A percentile compares a stretch with the other conserved stretches of the same genome.
These are phyloP conservation scores for Arctium lappa DNA, from an alignment of 129 eudicot species.

Conservation along the genomic window DNA sequence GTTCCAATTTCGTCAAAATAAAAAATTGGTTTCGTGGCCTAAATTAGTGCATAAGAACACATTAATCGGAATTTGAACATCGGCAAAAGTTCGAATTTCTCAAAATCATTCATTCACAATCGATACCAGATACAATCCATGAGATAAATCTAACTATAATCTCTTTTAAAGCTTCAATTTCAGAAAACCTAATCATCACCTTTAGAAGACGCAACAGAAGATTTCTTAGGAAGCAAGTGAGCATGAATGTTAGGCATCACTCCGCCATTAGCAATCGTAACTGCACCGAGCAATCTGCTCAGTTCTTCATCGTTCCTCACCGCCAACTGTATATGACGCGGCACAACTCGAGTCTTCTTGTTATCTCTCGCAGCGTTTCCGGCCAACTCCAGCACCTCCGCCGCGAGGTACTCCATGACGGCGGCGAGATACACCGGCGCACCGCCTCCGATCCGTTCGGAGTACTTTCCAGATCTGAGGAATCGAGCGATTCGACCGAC, in stretches of 20 bases:
- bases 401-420: conserved; percentile 43
- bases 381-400: conserved; percentile 45
- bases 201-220: conserved; percentile 21
- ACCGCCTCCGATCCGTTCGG: conserved; percentile 44
- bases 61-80: too few species aligned
- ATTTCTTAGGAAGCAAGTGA: conserved; percentile 35
- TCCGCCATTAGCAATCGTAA: conserved; percentile 47
- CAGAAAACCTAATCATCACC: conserved; percentile 20
- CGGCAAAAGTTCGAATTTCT: not conserved
- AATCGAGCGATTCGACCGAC: conserved; percentile 53
- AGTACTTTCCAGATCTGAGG: conserved; percentile 46
- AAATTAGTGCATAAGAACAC: too few species aligned
- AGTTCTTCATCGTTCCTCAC: conserved; percentile 46
- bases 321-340: conserved; percentile 39
- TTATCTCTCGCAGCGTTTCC: conserved; percentile 46
- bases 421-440: conserved; percentile 50
- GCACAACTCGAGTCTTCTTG: conserved; percentile 38
- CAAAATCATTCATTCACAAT: not conserved
- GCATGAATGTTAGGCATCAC: conserved; percentile 48
- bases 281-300: conserved; percentile 31
- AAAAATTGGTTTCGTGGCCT: too few species aligned
- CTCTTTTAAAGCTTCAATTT: not conserved
- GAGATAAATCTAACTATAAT: not conserved
- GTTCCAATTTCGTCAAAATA: too few species aligned
- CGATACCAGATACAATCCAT: not conserved